Percentiles rank a stretch among this genome's conserved stretches.
phyloP scores from a whole-genome alignment of 2,329 filamentous ascomycete genomes.

The Pseudomassariella vexata region DNA sequence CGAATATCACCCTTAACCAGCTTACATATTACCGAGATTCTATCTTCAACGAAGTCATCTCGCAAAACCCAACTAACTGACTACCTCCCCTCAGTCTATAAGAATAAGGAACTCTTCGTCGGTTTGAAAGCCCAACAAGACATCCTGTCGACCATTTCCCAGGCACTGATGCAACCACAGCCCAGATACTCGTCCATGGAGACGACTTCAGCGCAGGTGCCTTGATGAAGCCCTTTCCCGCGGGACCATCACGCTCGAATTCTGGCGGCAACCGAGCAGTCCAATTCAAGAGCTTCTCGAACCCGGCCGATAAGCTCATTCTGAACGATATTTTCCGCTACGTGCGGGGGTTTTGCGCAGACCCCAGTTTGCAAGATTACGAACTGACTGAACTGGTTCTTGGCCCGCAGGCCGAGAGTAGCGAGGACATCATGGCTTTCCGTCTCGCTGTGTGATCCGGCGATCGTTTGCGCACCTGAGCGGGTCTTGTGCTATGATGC shows the following conservation, averaged over 20 bases:
- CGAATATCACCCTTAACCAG: neutral
- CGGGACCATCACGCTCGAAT: conserved; percentile 48
- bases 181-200: conserved; percentile 4
- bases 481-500: conserved; percentile 27
- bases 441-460: conserved; percentile 14
- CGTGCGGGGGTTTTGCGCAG: conserved; percentile 24
- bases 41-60: conserved; percentile 6
- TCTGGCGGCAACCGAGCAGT: conserved; percentile 41
- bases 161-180: neutral
- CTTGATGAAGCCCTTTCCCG: conserved; percentile 39
- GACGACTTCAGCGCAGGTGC: conserved; percentile 9
- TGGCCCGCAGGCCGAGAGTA: conserved; percentile 16
- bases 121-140: conserved; percentile 9
- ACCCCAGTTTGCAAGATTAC: conserved; percentile 25
- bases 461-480: conserved; percentile 19
- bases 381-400: conserved; percentile 29
- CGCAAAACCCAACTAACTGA: conserved; percentile 10
- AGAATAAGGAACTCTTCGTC: conserved; percentile 13
- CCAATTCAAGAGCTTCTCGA: conserved; percentile 33
- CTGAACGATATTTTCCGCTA: conserved; percentile 33
- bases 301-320: conserved; percentile 46
- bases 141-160: conserved; percentile 3
- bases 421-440: conserved; percentile 22
- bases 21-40: no score
- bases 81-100: conserved; percentile 14